Conservation (phyloP, 2,329 filamentous ascomycete genomes). For the Thermoascus crustaceus region DNA sequence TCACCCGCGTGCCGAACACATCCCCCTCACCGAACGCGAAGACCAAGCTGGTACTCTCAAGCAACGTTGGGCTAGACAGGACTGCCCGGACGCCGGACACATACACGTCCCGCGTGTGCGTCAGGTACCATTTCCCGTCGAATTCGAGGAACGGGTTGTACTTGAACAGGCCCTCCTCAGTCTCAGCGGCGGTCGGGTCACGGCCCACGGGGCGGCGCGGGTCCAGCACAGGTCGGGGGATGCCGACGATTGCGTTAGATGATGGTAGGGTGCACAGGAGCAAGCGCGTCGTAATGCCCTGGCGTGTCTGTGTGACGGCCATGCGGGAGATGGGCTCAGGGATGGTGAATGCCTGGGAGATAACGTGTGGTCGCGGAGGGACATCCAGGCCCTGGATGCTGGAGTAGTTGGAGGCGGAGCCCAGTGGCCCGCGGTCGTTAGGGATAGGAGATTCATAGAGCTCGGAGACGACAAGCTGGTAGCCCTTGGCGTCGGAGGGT, state of each 20-base stretch:
- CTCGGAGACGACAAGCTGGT: slow-evolving; percentile 78
- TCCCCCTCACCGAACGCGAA: slow-evolving; percentile 81
- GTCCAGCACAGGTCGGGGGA: slow-evolving; percentile 72
- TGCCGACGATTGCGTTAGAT: slow-evolving; percentile 65
- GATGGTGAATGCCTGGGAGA: slow-evolving; percentile 74
- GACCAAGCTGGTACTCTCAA: slow-evolving; percentile 88
- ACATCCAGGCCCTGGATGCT: slow-evolving; percentile 59
- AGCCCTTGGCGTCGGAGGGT: slow-evolving; percentile 68
- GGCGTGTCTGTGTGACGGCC: slow-evolving; percentile 77
- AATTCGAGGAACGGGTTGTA: slow-evolving; percentile 75
- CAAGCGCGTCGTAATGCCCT: slow-evolving; percentile 80
- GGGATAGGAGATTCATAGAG: slow-evolving; percentile 77
- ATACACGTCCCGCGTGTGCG: slow-evolving; percentile 73
- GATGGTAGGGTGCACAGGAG: slow-evolving; percentile 71
- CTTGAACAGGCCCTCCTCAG: slow-evolving; percentile 70
- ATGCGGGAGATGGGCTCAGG: slow-evolving; percentile 70
- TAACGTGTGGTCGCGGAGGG: slow-evolving; percentile 60
- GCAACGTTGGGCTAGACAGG: slow-evolving; percentile 64
- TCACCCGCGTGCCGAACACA: slow-evolving; percentile 75
- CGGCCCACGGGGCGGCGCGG: slow-evolving; percentile 78
- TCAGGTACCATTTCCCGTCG: slow-evolving; percentile 70
- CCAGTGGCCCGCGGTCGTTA: slow-evolving; percentile 77
- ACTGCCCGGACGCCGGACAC: slow-evolving; percentile 67
- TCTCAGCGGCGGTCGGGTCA: slow-evolving; percentile 70
- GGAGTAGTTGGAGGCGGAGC: slow-evolving; percentile 63